phyloP scores from a whole-genome alignment of 495 filamentous ascomycete species.

The Penicillium samsonianum region DNA sequence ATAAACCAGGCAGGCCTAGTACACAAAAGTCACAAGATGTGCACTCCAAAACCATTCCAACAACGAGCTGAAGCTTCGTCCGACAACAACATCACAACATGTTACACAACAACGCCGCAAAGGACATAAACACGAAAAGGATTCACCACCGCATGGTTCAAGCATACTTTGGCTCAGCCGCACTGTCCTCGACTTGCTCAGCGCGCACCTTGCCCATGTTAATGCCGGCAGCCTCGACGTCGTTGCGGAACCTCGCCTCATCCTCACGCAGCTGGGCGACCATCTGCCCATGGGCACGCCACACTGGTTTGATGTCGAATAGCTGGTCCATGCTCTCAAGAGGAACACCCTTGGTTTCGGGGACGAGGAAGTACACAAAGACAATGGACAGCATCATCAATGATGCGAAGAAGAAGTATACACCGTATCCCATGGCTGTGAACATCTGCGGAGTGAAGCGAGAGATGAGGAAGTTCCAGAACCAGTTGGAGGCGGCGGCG shows the following conservation, averaged over 20 bases:
- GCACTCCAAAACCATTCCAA: background rate
- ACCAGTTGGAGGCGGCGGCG: conserved; percentile 71
- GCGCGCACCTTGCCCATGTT: conserved; percentile 19
- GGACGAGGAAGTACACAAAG: conserved; percentile 68
- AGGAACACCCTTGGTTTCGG: conserved; percentile 63
- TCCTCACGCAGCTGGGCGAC: conserved; percentile 50
- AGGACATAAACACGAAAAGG: background rate
- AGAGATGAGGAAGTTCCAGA: conserved; percentile 74
- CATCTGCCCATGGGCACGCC: conserved; percentile 53
- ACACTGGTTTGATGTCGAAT: conserved; percentile 58
- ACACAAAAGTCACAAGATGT: background rate
- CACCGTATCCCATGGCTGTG: conserved; percentile 65
- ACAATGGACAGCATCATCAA: conserved; percentile 66
- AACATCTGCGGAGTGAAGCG: conserved; percentile 80
- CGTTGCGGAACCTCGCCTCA: conserved; percentile 55
- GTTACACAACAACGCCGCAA: background rate
- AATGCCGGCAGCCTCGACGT: conserved; percentile 43
- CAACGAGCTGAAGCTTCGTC: too few species aligned
- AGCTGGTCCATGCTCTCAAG: conserved; percentile 56
- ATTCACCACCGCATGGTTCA: conserved; percentile 3
- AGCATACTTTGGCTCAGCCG: conserved; percentile 19
- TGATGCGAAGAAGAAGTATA: conserved; percentile 78
- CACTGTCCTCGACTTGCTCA: conserved; percentile 26
- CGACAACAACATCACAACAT: background rate
- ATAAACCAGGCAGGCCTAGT: background rate